These are phyloP conservation scores for Durotheca rogersii DNA, from an alignment of 495 filamentous ascomycete species.

Conservation along the genomic window DNA sequence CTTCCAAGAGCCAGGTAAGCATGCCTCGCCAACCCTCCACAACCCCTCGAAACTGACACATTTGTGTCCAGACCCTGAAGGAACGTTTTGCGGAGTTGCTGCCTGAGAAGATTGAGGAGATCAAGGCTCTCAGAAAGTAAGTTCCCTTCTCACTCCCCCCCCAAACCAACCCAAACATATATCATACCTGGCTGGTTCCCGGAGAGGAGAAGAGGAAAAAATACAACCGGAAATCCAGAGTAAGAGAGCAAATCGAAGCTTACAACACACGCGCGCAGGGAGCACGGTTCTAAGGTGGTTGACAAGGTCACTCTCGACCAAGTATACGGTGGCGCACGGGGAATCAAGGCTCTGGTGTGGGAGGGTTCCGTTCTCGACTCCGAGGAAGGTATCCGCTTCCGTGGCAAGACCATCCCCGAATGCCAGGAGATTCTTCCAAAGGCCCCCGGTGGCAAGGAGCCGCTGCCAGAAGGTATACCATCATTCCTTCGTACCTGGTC, in stretches of 20 bases:
- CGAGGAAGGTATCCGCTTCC: constrained; percentile 98
- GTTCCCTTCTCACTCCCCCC: too few species aligned
- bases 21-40: constrained; percentile 16
- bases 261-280: constrained; percentile 53
- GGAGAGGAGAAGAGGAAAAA: too few species aligned
- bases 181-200: too few species aligned
- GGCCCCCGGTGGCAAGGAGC: constrained; percentile 92
- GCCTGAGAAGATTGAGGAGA: constrained; percentile 95
- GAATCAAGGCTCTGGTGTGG: constrained; percentile 98
- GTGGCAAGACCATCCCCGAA: constrained; percentile 97
- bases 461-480: constrained; percentile 80
- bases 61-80: constrained; percentile 76
- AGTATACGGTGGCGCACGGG: constrained; percentile 98
- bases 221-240: too few species aligned
- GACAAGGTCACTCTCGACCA: constrained; percentile 99
- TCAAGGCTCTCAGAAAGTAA: constrained; percentile 96
- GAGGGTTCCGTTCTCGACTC: constrained; percentile 98
- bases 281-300: constrained; percentile 89
- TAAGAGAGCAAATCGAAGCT: too few species aligned
- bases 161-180: too few species aligned
- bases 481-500: background rate
- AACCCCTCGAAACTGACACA: constrained; percentile 36
- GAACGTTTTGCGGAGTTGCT: constrained; percentile 96
- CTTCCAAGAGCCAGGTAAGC: constrained; percentile 81
- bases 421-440: constrained; percentile 97